A percentile compares a stretch with the other conserved stretches of the same genome.
Conservation (phyloP, 106 monocot species). For the Dioscorea zingiberensis region DNA sequence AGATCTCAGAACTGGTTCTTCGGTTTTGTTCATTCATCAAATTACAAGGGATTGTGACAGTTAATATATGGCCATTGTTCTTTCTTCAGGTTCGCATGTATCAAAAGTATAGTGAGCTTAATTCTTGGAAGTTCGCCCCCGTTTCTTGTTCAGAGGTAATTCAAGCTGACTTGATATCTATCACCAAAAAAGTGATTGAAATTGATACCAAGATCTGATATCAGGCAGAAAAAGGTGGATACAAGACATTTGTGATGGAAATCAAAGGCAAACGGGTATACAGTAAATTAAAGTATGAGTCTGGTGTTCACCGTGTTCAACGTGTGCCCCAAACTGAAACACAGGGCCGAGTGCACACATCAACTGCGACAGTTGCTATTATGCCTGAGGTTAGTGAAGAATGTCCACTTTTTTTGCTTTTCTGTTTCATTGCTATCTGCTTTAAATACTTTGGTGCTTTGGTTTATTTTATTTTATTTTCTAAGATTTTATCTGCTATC, state of each 20-base stretch:
- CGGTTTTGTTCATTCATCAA: too few species aligned
- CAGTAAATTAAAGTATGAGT: slow-evolving; percentile 94
- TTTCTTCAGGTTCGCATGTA: slow-evolving; percentile 78
- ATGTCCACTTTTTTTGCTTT: too few species aligned
- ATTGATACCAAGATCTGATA: not conserved
- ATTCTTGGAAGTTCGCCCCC: slow-evolving; percentile 63
- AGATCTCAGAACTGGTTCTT: too few species aligned
- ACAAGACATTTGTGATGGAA: slow-evolving; percentile 96
- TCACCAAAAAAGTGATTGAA: not conserved
- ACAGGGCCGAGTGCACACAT: slow-evolving; percentile 92
- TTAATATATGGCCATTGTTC: not conserved
- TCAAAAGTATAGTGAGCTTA: slow-evolving; percentile 74
- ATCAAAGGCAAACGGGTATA: slow-evolving; percentile 80
- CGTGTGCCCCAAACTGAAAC: slow-evolving; percentile 94
- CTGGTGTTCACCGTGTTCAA: slow-evolving; percentile 97
- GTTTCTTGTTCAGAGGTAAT: slow-evolving; percentile 88
- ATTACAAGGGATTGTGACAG: too few species aligned
- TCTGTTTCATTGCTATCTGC: too few species aligned
- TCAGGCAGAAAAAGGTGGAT: slow-evolving; percentile 96
- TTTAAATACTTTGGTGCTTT: not conserved
- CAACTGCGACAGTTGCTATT: slow-evolving; percentile 96
- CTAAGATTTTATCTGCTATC: not conserved
- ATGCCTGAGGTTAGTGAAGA: slow-evolving; percentile 82
- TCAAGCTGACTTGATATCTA: not conserved
- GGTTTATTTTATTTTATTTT: not conserved